A percentile compares a stretch with the other conserved stretches of the same genome.
Evolutionary conservation across 169 alveolate species (phyloP).

Genomic region (Eimeria tenella): DNA sequence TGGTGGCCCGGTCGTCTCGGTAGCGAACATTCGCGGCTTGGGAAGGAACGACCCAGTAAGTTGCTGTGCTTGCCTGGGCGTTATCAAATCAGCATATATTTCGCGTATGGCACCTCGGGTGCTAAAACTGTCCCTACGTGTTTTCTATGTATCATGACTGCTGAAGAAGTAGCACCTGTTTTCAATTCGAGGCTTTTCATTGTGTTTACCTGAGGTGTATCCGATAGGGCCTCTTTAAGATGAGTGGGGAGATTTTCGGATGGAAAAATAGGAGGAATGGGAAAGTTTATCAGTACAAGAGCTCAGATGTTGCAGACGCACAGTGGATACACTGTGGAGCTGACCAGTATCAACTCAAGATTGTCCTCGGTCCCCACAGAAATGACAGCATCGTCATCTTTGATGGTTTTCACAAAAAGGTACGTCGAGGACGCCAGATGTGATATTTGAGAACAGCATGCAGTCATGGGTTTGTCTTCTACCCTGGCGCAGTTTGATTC

Average conservation of each 20-base stretch:
- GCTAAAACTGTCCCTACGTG: neutral
- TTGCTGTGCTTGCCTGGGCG: neutral
- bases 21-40: constrained; percentile 78
- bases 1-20: constrained; percentile 71
- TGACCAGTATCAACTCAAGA: constrained; percentile 86
- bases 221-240: constrained; percentile 91
- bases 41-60: constrained; percentile 77
- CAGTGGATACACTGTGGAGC: constrained; percentile 88
- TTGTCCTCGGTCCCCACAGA: constrained; percentile 85
- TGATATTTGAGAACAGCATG: no score
- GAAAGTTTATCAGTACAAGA: constrained; percentile 91
- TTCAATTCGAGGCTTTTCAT: neutral
- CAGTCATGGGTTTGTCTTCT: neutral
- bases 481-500: no score
- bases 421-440: neutral
- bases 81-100: neutral
- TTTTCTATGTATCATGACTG: neutral
- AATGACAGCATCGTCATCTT: constrained; percentile 84
- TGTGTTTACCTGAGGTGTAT: neutral
- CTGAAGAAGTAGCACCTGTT: neutral
- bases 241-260: constrained; percentile 93
- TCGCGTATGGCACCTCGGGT: neutral
- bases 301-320: constrained; percentile 87
- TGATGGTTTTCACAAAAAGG: constrained; percentile 88
- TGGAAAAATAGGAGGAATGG: constrained; percentile 95